Evolutionary conservation across 2,329 filamentous ascomycete genomes (phyloP), one percentile per base, ranked within the genome.

Genomic region (Epichloe scottii): DNA sequence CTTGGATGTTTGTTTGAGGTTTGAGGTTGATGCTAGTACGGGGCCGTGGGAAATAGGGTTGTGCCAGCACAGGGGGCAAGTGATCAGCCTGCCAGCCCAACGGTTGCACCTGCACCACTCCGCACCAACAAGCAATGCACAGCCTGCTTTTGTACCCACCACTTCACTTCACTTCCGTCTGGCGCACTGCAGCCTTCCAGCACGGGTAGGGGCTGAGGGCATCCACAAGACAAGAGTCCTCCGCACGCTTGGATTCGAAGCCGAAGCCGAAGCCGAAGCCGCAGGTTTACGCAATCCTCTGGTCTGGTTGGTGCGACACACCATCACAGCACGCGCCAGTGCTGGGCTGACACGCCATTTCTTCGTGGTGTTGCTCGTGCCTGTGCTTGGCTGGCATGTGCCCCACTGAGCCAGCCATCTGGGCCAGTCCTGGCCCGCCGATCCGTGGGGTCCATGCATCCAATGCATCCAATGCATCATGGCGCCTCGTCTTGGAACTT

Each of bases 301-400:
- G 5, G 23, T 23, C 23, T 26, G 26, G 37, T 21, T 21, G 17
- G 45, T 51, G 35, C 43, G 34, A 51, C 43, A 37, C 49, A 41
- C 17, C 46, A 15, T 7, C 5, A 21, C 40, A 8, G 17, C 19
- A 40, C 34, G 35, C 34, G 38, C 47, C 38, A 40, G 23, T 19
- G 15, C 26, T 10, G 15, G 47, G 47, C 47, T 49, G 47, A 49
- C 47, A 49, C 47, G 38, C 39, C 46, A n/a, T 15, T 17, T 19
- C 41, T 17, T 19, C 41, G 19, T 43, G 19, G 19, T 30, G 19
- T 30, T n/a, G 30, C 17, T 40, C 49, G 43, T 46, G 38, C 44
- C 49, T 47, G 43, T 38, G 39, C 35, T 19, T 33, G 49, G 49
- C 39, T 51, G 49, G 38, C 35, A 26, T 21, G 19, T 19, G 40